Evolutionary conservation across 176 grass and related monocot species (phyloP).

Genomic region (Juncus effusus): DNA sequence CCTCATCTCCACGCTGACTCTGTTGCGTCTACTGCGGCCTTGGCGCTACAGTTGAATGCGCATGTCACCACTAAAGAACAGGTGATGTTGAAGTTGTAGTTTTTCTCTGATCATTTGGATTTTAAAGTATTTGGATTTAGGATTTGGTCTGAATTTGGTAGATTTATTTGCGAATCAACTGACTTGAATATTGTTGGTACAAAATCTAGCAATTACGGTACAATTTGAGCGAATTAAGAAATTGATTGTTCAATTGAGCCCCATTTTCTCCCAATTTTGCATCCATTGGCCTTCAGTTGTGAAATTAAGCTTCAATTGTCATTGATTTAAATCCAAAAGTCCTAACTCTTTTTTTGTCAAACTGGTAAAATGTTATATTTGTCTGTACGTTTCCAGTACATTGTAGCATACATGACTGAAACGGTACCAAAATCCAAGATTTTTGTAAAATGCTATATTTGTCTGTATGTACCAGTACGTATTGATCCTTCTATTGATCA

Average conservation of each 20-base stretch:
- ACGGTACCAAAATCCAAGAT: not conserved
- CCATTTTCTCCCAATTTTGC: not conserved
- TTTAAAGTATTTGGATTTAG: not conserved
- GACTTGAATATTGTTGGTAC: too few relatives aligned
- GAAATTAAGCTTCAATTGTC: not conserved
- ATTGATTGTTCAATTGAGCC: too few relatives aligned
- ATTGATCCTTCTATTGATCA: too few relatives aligned
- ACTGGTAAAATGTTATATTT: not conserved
- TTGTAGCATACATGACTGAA: not conserved
- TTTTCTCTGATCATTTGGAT: not conserved
- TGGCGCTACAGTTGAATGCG: slow-evolving; percentile 74
- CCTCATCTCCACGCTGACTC: slow-evolving; percentile 91
- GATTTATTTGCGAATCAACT: too few relatives aligned
- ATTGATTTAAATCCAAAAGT: not conserved
- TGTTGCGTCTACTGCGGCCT: slow-evolving; percentile 69
- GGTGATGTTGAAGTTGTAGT: slow-evolving; percentile 17
- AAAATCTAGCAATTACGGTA: too few relatives aligned
- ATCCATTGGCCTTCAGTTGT: not conserved
- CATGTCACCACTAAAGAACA: slow-evolving; percentile 84
- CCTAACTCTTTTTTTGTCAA: not conserved
- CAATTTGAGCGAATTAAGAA: too few relatives aligned
- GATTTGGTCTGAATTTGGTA: too few relatives aligned
- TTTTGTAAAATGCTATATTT: not conserved
- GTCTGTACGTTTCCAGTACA: not conserved
- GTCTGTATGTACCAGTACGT: too few relatives aligned